Evolutionary conservation across 2,329 filamentous ascomycete species (phyloP).

Genomic region (Aspergillus aculeatinus): DNA sequence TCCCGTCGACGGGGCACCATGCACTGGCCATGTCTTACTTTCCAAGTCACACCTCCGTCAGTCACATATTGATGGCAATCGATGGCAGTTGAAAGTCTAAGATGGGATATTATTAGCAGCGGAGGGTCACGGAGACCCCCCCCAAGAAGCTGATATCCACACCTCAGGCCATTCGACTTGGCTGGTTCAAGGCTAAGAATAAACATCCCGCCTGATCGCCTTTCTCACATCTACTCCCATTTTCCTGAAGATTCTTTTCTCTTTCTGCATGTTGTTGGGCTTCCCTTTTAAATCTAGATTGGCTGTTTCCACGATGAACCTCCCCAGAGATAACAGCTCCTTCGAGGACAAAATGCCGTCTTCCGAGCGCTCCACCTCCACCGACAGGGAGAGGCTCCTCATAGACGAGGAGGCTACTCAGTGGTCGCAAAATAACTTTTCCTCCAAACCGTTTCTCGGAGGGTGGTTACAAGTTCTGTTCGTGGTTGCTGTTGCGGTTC

Average conservation of each 20-base stretch:
- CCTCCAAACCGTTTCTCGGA: neutral
- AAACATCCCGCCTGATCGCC: neutral
- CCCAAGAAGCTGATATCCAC: neutral
- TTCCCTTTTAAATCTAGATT: neutral
- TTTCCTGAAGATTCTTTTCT: neutral
- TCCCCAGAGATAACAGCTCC: neutral
- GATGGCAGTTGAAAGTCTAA: neutral
- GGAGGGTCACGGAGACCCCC: conserved; percentile 2
- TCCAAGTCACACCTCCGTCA: neutral
- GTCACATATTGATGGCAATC: neutral
- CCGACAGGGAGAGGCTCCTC: conserved; percentile 8
- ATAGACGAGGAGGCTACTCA: conserved; percentile 4
- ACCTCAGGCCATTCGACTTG: neutral
- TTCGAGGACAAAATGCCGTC: conserved; percentile 9
- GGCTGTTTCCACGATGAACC: neutral
- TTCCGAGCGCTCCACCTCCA: neutral
- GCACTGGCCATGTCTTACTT: conserved; percentile 4
- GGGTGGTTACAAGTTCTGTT: conserved; percentile 14
- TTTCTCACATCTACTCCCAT: neutral
- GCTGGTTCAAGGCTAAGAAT: neutral
- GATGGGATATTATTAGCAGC: conserved; percentile 4
- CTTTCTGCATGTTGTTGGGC: neutral
- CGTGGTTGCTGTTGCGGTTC: conserved; percentile 13
- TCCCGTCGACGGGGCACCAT: neutral
- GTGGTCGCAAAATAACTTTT: conserved; percentile 6